Evolutionary conservation across 2,329 filamentous ascomycete genomes (phyloP).

Genomic region (Aspergillus sp.): DNA sequence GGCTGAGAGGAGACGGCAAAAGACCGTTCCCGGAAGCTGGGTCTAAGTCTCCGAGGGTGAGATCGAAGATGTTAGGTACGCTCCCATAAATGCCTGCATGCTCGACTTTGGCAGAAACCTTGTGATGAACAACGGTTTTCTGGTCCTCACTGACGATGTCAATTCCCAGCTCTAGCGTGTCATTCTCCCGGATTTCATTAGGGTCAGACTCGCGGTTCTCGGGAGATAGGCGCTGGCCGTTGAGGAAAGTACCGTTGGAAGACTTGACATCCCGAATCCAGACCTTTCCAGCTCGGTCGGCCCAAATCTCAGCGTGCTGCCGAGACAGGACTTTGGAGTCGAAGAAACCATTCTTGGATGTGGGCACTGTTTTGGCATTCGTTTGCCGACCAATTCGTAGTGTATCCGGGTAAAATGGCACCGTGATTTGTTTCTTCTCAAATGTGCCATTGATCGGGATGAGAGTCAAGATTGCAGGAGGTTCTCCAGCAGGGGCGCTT

Average conservation of each 20-base stretch:
- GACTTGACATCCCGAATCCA: conserved; percentile 98
- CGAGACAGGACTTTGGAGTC: conserved; percentile 96
- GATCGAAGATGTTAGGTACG: conserved; percentile 75
- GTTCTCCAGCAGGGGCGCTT: conserved; percentile 52
- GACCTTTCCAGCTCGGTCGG: conserved; percentile 79
- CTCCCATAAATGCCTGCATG: conserved; percentile 78
- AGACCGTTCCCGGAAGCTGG: conserved; percentile 70
- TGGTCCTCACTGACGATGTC: conserved; percentile 99
- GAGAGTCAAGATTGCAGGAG: conserved; percentile 78
- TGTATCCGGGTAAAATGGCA: conserved; percentile 92
- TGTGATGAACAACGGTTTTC: conserved; percentile 97
- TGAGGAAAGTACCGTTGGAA: conserved; percentile 98
- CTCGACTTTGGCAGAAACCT: conserved; percentile 94
- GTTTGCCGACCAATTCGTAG: conserved; percentile 94
- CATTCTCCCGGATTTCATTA: conserved; percentile 85
- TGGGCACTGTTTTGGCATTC: conserved; percentile 93
- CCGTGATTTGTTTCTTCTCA: conserved; percentile 91
- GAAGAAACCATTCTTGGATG: conserved; percentile 89
- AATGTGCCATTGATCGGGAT: conserved; percentile 94
- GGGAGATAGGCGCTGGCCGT: conserved; percentile 81
- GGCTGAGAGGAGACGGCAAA: conserved; percentile 67
- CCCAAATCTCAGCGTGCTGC: conserved; percentile 95
- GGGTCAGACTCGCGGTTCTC: conserved; percentile 97
- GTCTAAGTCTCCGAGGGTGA: conserved; percentile 91
- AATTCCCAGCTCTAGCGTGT: conserved; percentile 92